phyloP scores from a whole-genome alignment of 2,329 filamentous ascomycete species.

The Neofusicoccum cordaticola region DNA sequence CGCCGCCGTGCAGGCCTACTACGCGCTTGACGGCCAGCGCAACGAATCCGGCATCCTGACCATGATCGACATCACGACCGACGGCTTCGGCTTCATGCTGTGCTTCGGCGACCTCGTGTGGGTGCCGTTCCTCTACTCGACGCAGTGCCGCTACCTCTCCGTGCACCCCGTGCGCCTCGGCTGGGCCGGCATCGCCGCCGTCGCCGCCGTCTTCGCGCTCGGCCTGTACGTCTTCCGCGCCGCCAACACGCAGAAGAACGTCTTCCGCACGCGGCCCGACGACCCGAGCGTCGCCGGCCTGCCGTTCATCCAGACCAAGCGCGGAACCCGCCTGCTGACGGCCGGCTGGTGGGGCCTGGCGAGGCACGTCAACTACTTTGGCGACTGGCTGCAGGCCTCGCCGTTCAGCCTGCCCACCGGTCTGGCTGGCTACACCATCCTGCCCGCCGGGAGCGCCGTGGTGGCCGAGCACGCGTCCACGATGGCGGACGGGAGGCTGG shows the following conservation, averaged over 20 bases:
- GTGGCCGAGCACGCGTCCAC: conserved; percentile 21
- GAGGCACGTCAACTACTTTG: conserved; percentile 92
- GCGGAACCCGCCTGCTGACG: conserved; percentile 75
- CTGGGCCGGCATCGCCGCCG: conserved; percentile 59
- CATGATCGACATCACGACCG: conserved; percentile 89
- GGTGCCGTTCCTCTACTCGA: conserved; percentile 85
- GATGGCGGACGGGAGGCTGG: conserved; percentile 42
- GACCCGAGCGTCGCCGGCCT: conserved; percentile 77
- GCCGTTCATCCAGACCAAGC: conserved; percentile 78
- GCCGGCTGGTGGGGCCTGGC: conserved; percentile 92
- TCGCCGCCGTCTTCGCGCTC: conserved; percentile 63
- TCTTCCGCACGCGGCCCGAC: conserved; percentile 81
- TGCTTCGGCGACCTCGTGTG: conserved; percentile 88
- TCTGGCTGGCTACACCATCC: conserved; percentile 74
- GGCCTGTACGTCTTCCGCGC: conserved; percentile 92
- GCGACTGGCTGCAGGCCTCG: conserved; percentile 93
- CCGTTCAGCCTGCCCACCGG: conserved; percentile 85
- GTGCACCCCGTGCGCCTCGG: conserved; percentile 80
- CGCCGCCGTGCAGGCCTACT: conserved; percentile 74
- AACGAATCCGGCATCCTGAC: conserved; percentile 87
- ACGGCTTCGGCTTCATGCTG: conserved; percentile 95
- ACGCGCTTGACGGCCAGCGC: conserved; percentile 79
- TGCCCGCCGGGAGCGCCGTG: conserved; percentile 31
- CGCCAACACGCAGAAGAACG: conserved; percentile 91
- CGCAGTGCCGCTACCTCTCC: conserved; percentile 81